Base-by-base conservation (phyloP, 2,329 filamentous ascomycete species). In the Trichoderma arundinaceum region DNA sequence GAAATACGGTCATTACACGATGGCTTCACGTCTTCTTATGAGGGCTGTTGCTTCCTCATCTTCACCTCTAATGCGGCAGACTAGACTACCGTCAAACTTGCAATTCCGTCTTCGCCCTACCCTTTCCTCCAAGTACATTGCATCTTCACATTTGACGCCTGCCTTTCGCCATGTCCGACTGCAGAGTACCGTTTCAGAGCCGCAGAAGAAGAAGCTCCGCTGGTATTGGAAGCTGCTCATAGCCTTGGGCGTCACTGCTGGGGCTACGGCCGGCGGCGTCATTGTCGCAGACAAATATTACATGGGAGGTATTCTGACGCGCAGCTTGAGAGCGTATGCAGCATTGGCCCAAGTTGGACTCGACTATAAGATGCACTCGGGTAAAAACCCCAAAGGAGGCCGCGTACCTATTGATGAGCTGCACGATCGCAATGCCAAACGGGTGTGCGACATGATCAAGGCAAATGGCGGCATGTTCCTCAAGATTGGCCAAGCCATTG, bases 401-500 rank as follows among this genome's bases (percentile, higher is more conserved):
- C 63, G 56, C 1, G 35, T 65, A 2, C 44, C 63, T 12, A 61
- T 65, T 2, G 38, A 65, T 12, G 56, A 60, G 12, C 56, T 61
- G 1, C 63, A 65, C 32, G 63, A 65, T 17, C 63, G 63, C 1
- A 65, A 61, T 33, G 63, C 63, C 4, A 28, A 10, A 2, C 38
- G 63, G 6, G 56, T 65, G 2, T 49, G 43, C 19, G 19, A 61
- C 3, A 65, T 65, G 63, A 60, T 65, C 46, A 65, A 65, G 13
- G 35, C 44, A 15, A 65, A 61, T 39, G 63, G 63, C 10, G 63
- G 63, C 28, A 59, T 65, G 46, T 65, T 60, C 15, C 46, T 65
- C 32, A 65, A 65, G 38, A 61, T 61, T 44, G 63, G 63, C 44
- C 63, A 65, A n/a, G 63, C 63, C 8, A 65, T 65, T 41, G 63